Evolutionary conservation across 352 stramenopile species (phyloP).

Genomic region (Pythium sp.): DNA sequence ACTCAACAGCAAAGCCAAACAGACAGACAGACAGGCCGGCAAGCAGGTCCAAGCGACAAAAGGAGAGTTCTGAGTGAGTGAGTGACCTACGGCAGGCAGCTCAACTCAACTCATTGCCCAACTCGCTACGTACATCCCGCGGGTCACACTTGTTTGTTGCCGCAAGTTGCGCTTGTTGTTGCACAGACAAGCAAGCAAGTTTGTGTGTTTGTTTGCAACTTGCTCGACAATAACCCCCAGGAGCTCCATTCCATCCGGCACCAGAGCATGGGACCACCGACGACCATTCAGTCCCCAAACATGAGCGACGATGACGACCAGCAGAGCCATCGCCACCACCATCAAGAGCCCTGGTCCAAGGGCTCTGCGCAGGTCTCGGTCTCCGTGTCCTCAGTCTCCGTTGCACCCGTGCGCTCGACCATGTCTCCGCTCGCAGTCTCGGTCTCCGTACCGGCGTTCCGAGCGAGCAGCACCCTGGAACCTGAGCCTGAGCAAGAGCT

Average conservation of each 20-base stretch:
- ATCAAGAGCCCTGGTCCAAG: not conserved
- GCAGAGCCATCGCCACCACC: not conserved
- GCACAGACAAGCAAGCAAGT: no score
- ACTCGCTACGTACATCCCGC: no score
- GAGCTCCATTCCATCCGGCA: not conserved
- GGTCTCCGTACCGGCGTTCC: conserved; percentile 10
- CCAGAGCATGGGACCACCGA: not conserved
- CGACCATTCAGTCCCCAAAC: not conserved
- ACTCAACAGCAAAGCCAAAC: not conserved
- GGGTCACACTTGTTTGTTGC: no score
- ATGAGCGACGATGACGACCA: not conserved
- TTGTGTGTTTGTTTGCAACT: no score
- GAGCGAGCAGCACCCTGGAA: not conserved
- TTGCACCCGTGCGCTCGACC: not conserved
- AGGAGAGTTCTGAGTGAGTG: no score
- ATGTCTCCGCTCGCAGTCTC: conserved; percentile 17
- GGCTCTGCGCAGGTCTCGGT: not conserved
- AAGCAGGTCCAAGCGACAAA: not conserved
- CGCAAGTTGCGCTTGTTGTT: no score
- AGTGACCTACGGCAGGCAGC: no score
- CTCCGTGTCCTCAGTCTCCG: not conserved
- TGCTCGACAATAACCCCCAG: no score
- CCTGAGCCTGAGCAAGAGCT: not conserved
- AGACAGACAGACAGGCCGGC: not conserved
- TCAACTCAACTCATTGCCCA: no score